Evolutionary conservation across 495 filamentous ascomycete genomes (phyloP), one percentile per base, ranked within the genome.

Genomic region (Collariella sp.): DNA sequence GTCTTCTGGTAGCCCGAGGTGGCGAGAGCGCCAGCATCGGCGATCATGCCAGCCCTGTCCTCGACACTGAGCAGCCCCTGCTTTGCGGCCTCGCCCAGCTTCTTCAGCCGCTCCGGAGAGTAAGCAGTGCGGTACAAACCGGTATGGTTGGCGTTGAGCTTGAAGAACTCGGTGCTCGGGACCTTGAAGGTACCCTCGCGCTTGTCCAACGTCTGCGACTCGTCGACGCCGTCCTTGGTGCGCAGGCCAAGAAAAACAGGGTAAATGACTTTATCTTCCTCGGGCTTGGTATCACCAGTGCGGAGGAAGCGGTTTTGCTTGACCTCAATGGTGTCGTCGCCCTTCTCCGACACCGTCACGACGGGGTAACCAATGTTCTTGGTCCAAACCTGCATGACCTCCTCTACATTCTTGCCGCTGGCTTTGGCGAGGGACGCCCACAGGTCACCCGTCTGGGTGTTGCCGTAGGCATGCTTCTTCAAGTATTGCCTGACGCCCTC

Each of bases 1-100:
- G 93, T 95, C 68, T 84, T 89, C 70, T 95, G 89, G 68, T 93
- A 96, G 26, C 91, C 91, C 15, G 89, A 91, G 5, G 87, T 78
- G 50, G 91, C 87, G 58, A 98, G 76, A 40, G 93, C 89, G 59
- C 90, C 91, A 11, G 93, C 88, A 67, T 98, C 93, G 26, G 91
- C 91, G 58, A 98, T 86, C 85, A 98, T 89, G 64, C 93, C 93
- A 42, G 91, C 89, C 45, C 91, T 83, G 66, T 96, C 91, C 69
- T 95, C 88, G 31, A 93, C 87, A n/a, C 80, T 87, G 36, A 98
- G 75, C n/a, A 91, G 75, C 1, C 88, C 89, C 15, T 86, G 70
- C 67, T 85, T 89, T n/a, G 89, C 88, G 44, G 89, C 88, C 65
- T 88, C 70, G n/a, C 85, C 86, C 29, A 89, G 79, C 68, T 87